Conservation (phyloP, 805 yeast genomes). For the Nakazawaea wickerhamii region DNA sequence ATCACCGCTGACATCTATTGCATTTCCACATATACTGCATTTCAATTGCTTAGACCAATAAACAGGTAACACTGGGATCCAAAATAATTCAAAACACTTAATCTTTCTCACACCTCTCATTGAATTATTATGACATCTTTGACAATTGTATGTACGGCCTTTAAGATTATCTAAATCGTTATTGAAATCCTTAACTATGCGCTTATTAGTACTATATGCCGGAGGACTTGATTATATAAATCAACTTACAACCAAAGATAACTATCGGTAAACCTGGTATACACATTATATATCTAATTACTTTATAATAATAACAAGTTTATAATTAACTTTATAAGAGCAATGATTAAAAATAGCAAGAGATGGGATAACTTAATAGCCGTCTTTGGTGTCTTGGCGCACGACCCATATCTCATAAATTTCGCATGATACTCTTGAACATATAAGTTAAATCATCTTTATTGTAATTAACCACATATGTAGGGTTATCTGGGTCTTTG, state of each 20-base stretch:
- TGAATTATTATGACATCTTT: conserved; percentile 23
- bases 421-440: too few species aligned
- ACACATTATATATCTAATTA: too few species aligned
- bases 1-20: conserved; percentile 6
- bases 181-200: conserved; percentile 14
- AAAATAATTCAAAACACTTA: conserved; percentile 21
- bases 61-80: conserved; percentile 23
- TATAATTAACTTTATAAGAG: too few species aligned
- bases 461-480: not conserved
- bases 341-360: too few species aligned
- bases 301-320: too few species aligned
- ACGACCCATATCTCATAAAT: too few species aligned
- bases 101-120: conserved; percentile 20
- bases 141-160: conserved; percentile 18
- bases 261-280: conserved; percentile 13
- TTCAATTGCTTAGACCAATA: conserved; percentile 19
- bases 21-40: conserved; percentile 21
- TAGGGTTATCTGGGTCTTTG: not conserved
- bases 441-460: too few species aligned
- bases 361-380: too few species aligned
- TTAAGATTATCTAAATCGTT: conserved; percentile 2
- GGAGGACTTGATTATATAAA: too few species aligned
- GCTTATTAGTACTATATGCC: too few species aligned
- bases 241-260: conserved; percentile 11
- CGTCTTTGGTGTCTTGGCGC: too few species aligned